These are phyloP conservation scores for Neodidymelliopsis sp. DNA, from an alignment of 2,329 filamentous ascomycete species.

Conservation along the genomic window DNA sequence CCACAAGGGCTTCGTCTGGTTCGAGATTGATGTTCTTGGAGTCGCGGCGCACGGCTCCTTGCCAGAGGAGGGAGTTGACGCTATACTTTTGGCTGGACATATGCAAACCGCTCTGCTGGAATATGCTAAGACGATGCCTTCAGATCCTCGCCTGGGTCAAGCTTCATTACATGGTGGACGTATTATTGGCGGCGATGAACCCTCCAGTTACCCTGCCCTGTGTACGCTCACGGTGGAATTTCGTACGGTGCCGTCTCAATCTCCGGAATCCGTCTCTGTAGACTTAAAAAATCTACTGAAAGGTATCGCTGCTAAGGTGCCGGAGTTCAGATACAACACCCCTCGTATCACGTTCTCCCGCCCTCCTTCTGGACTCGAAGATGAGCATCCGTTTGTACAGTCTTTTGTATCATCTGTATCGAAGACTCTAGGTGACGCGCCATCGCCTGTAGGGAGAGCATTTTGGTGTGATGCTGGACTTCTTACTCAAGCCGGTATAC, in stretches of 20 bases:
- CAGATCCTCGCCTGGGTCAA: slow-evolving; percentile 38
- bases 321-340: not conserved
- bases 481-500: slow-evolving; percentile 55
- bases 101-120: slow-evolving; percentile 57
- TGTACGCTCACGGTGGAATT: slow-evolving; percentile 60
- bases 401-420: not conserved
- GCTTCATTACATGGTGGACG: slow-evolving; percentile 58
- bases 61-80: slow-evolving; percentile 55
- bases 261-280: slow-evolving; percentile 17
- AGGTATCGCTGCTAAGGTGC: not conserved
- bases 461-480: slow-evolving; percentile 64
- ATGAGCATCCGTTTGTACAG: slow-evolving; percentile 2
- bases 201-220: slow-evolving; percentile 59
- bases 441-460: slow-evolving; percentile 27
- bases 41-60: slow-evolving; percentile 55
- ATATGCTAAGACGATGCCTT: slow-evolving; percentile 52
- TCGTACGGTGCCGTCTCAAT: slow-evolving; percentile 58
- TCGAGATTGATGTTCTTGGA: slow-evolving; percentile 54
- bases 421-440: not conserved
- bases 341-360: slow-evolving; percentile 46
- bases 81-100: slow-evolving; percentile 52
- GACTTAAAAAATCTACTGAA: not conserved
- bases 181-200: slow-evolving; percentile 61
- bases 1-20: slow-evolving; percentile 61
- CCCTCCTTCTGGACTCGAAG: not conserved